A percentile compares a stretch with the other conserved stretches of the same genome.
phyloP scores from a whole-genome alignment of 192 early-diverging fungal species.

The Gigaspora rosea region DNA sequence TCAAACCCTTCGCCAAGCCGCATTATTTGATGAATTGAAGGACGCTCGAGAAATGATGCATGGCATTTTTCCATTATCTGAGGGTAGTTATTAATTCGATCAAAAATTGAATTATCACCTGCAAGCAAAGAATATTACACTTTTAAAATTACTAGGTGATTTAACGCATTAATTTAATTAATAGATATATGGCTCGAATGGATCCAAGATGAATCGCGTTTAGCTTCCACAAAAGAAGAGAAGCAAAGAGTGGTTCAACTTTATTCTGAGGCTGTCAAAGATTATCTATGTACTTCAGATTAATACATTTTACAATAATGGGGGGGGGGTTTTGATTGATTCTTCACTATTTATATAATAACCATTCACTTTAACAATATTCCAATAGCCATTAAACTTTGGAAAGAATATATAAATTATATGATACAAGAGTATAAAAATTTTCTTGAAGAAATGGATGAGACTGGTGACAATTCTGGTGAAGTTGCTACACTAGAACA shows the following conservation, averaged over 20 bases:
- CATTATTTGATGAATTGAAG: too few species aligned
- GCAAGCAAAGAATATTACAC: too few species aligned
- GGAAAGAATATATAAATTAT: conserved; percentile 64
- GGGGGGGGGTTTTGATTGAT: not conserved
- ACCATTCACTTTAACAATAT: not conserved
- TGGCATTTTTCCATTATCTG: too few species aligned
- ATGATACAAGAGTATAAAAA: conserved; percentile 50
- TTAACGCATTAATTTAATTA: too few species aligned
- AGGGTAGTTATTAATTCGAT: too few species aligned
- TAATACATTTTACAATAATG: not conserved
- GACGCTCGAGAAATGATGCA: too few species aligned
- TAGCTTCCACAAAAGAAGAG: conserved; percentile 49
- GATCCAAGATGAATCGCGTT: conserved; percentile 64
- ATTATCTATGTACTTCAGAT: conserved; percentile 67
- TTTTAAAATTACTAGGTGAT: too few species aligned
- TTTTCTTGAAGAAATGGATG: conserved; percentile 4
- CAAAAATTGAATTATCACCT: too few species aligned
- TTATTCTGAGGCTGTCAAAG: conserved; percentile 56
- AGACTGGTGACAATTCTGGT: conserved; percentile 31
- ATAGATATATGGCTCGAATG: conserved; percentile 74
- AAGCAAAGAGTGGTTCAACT: conserved; percentile 52
- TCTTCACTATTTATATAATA: not conserved
- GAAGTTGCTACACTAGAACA: conserved; percentile 38
- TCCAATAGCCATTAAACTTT: conserved; percentile 62
- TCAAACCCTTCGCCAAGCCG: too few species aligned